phyloP scores from a whole-genome alignment of 352 stramenopile genomes.

The Phytophthora meadii region DNA sequence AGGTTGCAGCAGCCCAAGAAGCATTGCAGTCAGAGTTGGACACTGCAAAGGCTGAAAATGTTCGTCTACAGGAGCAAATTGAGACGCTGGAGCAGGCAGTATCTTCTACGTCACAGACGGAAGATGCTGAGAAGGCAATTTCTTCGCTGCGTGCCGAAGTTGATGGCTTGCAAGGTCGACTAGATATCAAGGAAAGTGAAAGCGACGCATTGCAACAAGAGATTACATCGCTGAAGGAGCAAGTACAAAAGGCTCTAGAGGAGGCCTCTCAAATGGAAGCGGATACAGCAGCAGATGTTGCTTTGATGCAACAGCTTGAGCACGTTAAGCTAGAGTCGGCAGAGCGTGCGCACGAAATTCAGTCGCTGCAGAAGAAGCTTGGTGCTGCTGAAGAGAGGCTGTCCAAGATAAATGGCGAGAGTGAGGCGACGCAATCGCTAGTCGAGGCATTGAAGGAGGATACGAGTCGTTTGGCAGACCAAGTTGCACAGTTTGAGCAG shows the following conservation, averaged over 20 bases:
- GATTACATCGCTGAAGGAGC: slow-evolving; percentile 32
- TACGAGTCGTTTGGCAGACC: slow-evolving; percentile 39
- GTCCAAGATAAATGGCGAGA: slow-evolving; percentile 26
- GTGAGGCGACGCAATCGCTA: slow-evolving; percentile 30
- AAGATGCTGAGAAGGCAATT: slow-evolving; percentile 16
- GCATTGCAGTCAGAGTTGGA: slow-evolving; percentile 20
- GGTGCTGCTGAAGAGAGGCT: slow-evolving; percentile 29
- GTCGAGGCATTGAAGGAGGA: slow-evolving; percentile 45
- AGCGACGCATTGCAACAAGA: slow-evolving; percentile 36
- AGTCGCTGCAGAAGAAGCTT: slow-evolving; percentile 52
- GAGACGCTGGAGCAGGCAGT: slow-evolving; percentile 18
- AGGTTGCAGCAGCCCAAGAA: slow-evolving; percentile 6
- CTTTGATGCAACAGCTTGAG: slow-evolving; percentile 67
- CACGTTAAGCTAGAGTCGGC: slow-evolving; percentile 63
- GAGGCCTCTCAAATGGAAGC: slow-evolving; percentile 15
- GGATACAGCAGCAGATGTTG: slow-evolving; percentile 23
- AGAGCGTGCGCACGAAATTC: slow-evolving; percentile 50
- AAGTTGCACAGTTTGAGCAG: slow-evolving; percentile 38
- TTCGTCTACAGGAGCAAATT: slow-evolving; percentile 22
- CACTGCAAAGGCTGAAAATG: slow-evolving; percentile 11
- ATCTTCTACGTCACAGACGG: slow-evolving; percentile 10
- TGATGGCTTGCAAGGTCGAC: slow-evolving; percentile 16
- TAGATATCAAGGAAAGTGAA: slow-evolving; percentile 27
- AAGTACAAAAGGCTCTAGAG: slow-evolving; percentile 24
- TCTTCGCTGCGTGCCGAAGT: slow-evolving; percentile 28